Conservation (phyloP, 208 protist genomes). For the Porcisia hertigi region DNA sequence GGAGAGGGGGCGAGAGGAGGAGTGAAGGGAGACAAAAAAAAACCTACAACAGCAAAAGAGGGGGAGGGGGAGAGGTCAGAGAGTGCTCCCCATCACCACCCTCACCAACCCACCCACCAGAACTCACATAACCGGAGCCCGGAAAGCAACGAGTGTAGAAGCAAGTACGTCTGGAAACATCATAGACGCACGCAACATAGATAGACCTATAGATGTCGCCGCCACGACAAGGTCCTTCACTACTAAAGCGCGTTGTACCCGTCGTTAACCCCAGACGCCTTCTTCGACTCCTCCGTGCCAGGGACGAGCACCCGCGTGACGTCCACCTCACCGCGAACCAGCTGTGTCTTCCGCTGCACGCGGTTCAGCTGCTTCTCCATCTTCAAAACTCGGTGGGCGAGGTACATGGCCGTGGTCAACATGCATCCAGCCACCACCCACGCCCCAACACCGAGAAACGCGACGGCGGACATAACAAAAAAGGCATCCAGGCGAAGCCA, state of each 20-base stretch:
- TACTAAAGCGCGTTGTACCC: constrained; percentile 40
- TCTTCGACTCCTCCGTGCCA: constrained; percentile 56
- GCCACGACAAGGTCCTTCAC: not conserved
- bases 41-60: not conserved
- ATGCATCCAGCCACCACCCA: constrained; percentile 62
- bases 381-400: constrained; percentile 71
- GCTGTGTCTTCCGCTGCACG: constrained; percentile 59
- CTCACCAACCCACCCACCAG: not conserved
- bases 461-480: constrained; percentile 63
- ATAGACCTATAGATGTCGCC: not conserved
- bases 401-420: constrained; percentile 53
- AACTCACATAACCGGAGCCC: not conserved
- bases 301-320: constrained; percentile 52
- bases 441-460: constrained; percentile 53
- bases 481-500: constrained; percentile 86
- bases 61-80: not conserved
- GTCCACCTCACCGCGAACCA: constrained; percentile 73
- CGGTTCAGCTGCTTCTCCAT: constrained; percentile 69
- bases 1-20: too few species aligned
- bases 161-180: not conserved
- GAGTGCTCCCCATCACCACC: too few species aligned
- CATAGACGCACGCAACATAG: not conserved
- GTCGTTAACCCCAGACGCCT: constrained; percentile 35
- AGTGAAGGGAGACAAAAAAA: not conserved
- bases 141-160: not conserved